Conservation (phyloP, 306 rosid species). For the Luffa acutangula region DNA sequence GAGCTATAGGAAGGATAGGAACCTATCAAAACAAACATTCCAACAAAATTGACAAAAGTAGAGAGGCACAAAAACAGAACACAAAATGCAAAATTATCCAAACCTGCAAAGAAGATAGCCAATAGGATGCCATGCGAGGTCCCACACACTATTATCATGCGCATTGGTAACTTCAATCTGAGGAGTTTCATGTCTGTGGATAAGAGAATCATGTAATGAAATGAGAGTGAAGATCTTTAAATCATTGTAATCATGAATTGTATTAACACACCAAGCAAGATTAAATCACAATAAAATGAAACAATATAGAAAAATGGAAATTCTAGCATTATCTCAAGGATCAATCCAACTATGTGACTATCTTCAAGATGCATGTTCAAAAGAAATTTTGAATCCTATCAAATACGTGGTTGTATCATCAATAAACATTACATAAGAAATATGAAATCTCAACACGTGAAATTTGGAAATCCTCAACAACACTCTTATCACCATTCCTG, state of each 20-base stretch:
- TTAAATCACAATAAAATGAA: neutral
- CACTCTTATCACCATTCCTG: neutral
- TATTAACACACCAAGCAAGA: neutral
- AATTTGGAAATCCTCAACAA: neutral
- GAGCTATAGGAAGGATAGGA: neutral
- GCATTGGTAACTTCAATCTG: constrained; percentile 84
- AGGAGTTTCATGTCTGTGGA: constrained; percentile 83
- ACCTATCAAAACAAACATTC: neutral
- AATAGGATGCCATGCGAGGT: constrained; percentile 98
- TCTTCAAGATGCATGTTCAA: neutral
- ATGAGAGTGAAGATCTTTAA: constrained; percentile 8
- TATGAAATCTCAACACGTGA: neutral
- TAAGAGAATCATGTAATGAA: constrained; percentile 15
- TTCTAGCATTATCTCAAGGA: neutral
- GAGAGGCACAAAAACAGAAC: neutral
- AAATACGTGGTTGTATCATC: neutral
- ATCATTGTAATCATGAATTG: neutral
- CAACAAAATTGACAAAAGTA: neutral
- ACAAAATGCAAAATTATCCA: constrained; percentile 4
- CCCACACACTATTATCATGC: constrained; percentile 94
- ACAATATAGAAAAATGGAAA: constrained; percentile 6
- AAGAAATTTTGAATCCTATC: neutral
- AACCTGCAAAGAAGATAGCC: constrained; percentile 99
- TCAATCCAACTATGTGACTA: neutral
- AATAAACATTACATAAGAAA: neutral